phyloP scores from a whole-genome alignment of 345 rosid genomes.

The Euphorbia tirucalli region DNA sequence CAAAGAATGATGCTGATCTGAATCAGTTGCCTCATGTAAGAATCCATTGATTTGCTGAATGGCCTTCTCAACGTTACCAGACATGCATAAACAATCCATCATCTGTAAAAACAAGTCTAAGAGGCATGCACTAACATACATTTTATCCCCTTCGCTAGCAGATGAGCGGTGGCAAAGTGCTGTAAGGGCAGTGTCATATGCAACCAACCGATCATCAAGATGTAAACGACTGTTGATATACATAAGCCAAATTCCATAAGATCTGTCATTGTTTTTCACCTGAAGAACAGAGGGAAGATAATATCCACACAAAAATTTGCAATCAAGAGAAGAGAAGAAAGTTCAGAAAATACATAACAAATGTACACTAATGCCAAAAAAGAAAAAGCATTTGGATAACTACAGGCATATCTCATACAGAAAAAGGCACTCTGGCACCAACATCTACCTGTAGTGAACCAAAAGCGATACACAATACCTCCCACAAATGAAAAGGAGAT shows the following conservation, averaged over 20 bases:
- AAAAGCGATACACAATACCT: not conserved
- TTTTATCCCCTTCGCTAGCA: slow-evolving; percentile 36
- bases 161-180: slow-evolving; percentile 52
- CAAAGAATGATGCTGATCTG: slow-evolving; percentile 58
- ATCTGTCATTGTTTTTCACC: slow-evolving; percentile 64
- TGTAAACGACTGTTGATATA: slow-evolving; percentile 77
- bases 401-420: not conserved
- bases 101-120: slow-evolving; percentile 87
- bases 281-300: slow-evolving; percentile 43
- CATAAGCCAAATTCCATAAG: slow-evolving; percentile 86
- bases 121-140: slow-evolving; percentile 69
- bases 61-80: slow-evolving; percentile 68
- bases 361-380: not conserved
- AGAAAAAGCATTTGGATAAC: not conserved
- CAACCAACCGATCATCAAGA: slow-evolving; percentile 61
- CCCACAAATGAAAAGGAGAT: not conserved
- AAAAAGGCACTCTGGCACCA: not conserved
- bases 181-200: slow-evolving; percentile 67
- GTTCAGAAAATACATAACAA: not conserved
- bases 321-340: slow-evolving; percentile 4
- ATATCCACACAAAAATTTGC: slow-evolving; percentile 41
- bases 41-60: slow-evolving; percentile 48
- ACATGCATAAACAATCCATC: slow-evolving; percentile 73
- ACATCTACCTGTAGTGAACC: not conserved
- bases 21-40: slow-evolving; percentile 38